Base-by-base conservation (phyloP, 192 early-diverging fungal species). In the Podila minutissima region DNA sequence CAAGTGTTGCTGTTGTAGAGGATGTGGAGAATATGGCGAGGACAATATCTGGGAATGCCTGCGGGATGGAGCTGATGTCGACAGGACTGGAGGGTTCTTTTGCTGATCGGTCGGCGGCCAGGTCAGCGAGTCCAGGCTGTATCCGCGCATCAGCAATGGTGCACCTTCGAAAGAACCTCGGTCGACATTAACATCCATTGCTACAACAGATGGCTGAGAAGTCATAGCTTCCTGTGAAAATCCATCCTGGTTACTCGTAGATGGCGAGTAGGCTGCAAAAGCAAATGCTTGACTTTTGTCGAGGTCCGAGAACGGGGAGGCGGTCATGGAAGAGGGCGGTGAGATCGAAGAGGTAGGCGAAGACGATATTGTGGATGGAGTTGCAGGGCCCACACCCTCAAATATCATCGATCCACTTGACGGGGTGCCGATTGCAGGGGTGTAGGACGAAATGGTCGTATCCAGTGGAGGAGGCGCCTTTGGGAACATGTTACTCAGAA, bases 81-180 rank as follows among this genome's bases (percentile, higher is more conserved):
- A 12, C 6, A 4, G 53, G n/a, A 10, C 2, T 53, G 37, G 10
- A 2, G 58, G 38, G 8, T 28, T 32, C 49, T 55, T 62, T 12
- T 50, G 62, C 24, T 37, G 12, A 19, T 55, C 53, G 15, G 9
- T 32, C 24, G 24, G 62, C 7, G 58, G 71, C 62, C 62, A 66
- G 20, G 49, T 61, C 15, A 60, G 19, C 20, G 72, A 74, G 11
- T 74, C 72, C 58, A 74, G 28, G n/a, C 72, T 74, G n/a, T 74
- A 28, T 20, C 62, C 32, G 46, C 72, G 72, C 51, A 66, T 49
- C 29, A 74, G 26, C 38, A 53, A 19, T 6, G 72, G 64, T 13
- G 72, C 63, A 24, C 22, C 38, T 10, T 20, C 31, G n/a, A 51
- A 31, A 8, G 65, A 29, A 9, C 31, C 32, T 33, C 29, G 49